Percentiles rank a stretch among this genome's conserved stretches.
Conservation (phyloP, 2,329 filamentous ascomycete species). For the Scedosporium apiospermum region DNA sequence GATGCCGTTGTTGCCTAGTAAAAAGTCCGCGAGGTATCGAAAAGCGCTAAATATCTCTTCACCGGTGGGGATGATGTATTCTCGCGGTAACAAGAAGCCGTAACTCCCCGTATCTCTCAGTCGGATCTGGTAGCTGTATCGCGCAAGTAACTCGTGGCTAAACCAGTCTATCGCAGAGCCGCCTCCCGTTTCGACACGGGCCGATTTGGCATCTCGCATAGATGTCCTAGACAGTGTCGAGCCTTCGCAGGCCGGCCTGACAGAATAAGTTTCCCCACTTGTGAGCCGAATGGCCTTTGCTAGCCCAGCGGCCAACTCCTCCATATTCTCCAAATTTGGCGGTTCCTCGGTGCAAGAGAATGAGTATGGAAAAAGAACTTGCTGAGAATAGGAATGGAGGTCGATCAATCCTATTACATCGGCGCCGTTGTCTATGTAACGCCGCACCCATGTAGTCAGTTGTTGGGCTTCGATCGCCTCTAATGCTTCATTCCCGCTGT, state of each 20-base stretch:
- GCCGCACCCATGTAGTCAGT: slow-evolving; percentile 74
- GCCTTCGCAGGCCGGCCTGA: slow-evolving; percentile 80
- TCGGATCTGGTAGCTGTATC: slow-evolving; percentile 89
- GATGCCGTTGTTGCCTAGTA: slow-evolving; percentile 61
- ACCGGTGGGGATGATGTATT: slow-evolving; percentile 81
- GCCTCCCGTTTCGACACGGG: slow-evolving; percentile 30
- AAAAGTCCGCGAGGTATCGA: slow-evolving; percentile 73
- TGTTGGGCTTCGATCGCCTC: slow-evolving; percentile 69
- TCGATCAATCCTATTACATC: slow-evolving; percentile 81
- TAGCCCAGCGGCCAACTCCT: slow-evolving; percentile 80
- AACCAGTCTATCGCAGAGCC: slow-evolving; percentile 93
- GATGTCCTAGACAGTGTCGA: slow-evolving; percentile 38
- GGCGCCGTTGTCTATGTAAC: slow-evolving; percentile 64
- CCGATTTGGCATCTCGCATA: slow-evolving; percentile 11
- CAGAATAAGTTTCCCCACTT: slow-evolving; percentile 64
- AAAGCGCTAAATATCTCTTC: slow-evolving; percentile 79
- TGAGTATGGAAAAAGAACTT: slow-evolving; percentile 86
- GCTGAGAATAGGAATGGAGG: slow-evolving; percentile 90
- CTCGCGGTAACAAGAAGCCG: slow-evolving; percentile 79
- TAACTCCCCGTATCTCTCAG: slow-evolving; percentile 88
- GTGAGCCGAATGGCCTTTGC: slow-evolving; percentile 82
- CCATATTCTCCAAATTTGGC: slow-evolving; percentile 80
- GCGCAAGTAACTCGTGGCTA: slow-evolving; percentile 74
- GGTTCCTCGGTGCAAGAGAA: slow-evolving; percentile 72
- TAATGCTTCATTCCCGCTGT: slow-evolving; percentile 74